A percentile compares a stretch with the other conserved stretches of the same genome.
Evolutionary conservation across 768 basidiomycete genomes (phyloP).

Genomic region (Naganishia kalamii): DNA sequence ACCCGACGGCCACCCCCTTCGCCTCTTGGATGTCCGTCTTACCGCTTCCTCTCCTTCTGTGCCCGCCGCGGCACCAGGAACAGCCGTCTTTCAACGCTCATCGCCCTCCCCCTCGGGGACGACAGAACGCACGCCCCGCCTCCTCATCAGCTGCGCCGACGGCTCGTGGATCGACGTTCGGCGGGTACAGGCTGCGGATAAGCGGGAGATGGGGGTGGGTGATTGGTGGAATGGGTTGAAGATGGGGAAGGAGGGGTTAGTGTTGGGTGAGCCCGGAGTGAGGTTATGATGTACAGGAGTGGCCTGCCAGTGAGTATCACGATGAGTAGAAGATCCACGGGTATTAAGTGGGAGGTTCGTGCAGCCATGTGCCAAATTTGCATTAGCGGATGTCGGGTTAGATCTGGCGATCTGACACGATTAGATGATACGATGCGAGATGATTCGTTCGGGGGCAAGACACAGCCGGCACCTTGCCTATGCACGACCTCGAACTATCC

Average conservation of each 20-base stretch:
- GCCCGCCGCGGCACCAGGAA: conserved; percentile 34
- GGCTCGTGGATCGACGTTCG: conserved; percentile 56
- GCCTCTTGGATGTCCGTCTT: conserved; percentile 40
- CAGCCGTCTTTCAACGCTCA: conserved; percentile 23
- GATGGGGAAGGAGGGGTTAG: not conserved
- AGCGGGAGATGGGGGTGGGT: conserved; percentile 53
- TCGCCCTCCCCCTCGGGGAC: not conserved
- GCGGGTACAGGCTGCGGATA: conserved; percentile 60
- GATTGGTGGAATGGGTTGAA: conserved; percentile 75
- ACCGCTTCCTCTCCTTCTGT: not conserved
- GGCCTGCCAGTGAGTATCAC: no score
- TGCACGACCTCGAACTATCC: no score
- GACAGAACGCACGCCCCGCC: not conserved
- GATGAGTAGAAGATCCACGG: no score
- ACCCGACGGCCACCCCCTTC: conserved; percentile 50
- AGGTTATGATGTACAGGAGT: no score
- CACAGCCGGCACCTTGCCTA: no score
- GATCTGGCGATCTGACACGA: no score
- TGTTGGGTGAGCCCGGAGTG: no score
- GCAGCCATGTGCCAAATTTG: no score
- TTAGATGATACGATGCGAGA: no score
- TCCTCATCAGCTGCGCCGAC: conserved; percentile 30
- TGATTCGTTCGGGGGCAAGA: no score
- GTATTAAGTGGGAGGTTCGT: no score
- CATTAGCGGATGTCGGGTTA: no score